Conservation (phyloP, 2,329 filamentous ascomycete species). For the Ilyonectria robusta region DNA sequence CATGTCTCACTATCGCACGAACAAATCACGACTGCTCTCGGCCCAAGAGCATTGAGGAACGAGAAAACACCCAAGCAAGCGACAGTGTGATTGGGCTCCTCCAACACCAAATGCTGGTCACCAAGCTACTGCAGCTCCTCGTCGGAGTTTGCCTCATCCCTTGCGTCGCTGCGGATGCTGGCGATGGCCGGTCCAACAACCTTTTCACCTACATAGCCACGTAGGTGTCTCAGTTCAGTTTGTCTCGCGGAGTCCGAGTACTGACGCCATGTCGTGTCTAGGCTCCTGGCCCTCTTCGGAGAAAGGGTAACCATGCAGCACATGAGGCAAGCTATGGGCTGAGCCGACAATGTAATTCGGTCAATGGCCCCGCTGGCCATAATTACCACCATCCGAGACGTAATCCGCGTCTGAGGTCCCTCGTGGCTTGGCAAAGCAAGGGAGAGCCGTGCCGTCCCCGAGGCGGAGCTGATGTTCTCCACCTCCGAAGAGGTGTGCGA, state of each 20-base stretch:
- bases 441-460: not conserved
- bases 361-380: not conserved
- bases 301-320: slow-evolving; percentile 11
- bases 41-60: no score
- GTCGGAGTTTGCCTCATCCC: no score
- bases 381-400: not conserved
- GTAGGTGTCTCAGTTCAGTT: not conserved
- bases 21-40: no score
- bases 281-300: slow-evolving; percentile 12
- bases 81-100: no score
- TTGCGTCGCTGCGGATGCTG: not conserved
- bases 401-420: not conserved
- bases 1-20: no score
- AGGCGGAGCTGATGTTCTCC: not conserved
- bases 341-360: not conserved
- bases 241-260: no score
- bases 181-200: slow-evolving; percentile 11
- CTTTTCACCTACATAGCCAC: slow-evolving; percentile 4
- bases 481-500: not conserved
- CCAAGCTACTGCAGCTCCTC: no score
- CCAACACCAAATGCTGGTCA: no score
- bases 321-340: slow-evolving; percentile 2
- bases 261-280: not conserved
- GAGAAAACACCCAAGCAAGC: no score
- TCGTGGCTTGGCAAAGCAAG: not conserved